Evolutionary conservation across 2,329 filamentous ascomycete genomes (phyloP), one percentile per base, ranked within the genome.

Genomic region (Peltaster fructicola): DNA sequence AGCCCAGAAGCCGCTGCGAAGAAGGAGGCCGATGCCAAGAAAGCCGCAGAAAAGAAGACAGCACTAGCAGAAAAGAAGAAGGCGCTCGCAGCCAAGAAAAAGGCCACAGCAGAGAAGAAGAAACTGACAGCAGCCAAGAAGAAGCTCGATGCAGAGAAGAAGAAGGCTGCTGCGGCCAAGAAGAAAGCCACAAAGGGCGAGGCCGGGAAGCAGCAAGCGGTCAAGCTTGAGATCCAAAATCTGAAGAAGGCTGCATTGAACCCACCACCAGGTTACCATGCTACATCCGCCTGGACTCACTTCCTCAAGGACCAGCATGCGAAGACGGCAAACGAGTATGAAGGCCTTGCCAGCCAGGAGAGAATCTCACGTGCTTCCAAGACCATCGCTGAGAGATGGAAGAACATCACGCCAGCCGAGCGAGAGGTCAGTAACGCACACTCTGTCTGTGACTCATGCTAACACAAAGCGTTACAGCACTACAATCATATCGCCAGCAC

Each of bases 401-500:
- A 54, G 30, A 44, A 40, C 2, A 35, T 68, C 22, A 43, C 47
- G 16, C 41, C 48, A 4, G 39, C 36, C 17, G 53, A 64, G 30
- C 54, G 53, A 29, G 53, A 65, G 55, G 60, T 61, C 27, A 19
- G 30, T 31, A 13, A 8, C 15, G 14, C 17, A 13, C 16, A 15
- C 12, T 15, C 15, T 18, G 12, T 12, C 11, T 20, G 8, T 13
- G 20, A 23, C 6, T 21, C n/a, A 18, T 12, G 8, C 8, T 14
- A 7, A 17, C 17, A 20, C 17, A 11, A 3, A 20, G 4, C 3
- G 4, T 17, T 22, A 12, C 38, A 73, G 68, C 54, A 56, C 37
- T 64, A 61, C 43, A 59, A 63, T 36, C 57, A 63, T 23, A 35
- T 58, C 10, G 62, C 60, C 24, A 55, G 54, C 27, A 40, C 59